Evolutionary conservation across 1,284 basidiomycete species (phyloP).

Genomic region (Fomitopsis schrenkii): DNA sequence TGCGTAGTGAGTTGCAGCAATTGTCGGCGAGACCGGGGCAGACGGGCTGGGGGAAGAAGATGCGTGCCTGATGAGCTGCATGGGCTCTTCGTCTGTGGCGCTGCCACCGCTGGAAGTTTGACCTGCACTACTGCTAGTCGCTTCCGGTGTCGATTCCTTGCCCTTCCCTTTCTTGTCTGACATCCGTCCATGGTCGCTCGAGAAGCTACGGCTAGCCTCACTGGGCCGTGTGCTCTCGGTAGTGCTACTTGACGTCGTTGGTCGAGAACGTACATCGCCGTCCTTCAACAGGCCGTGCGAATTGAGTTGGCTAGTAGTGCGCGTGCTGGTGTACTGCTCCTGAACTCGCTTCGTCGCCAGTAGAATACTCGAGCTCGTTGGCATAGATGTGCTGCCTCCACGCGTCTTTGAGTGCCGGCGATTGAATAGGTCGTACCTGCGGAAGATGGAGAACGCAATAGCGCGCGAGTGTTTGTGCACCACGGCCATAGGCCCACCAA

Average conservation of each 20-base stretch:
- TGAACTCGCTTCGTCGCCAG: conserved; percentile 70
- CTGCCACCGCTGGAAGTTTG: conserved; percentile 25
- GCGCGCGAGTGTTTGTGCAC: conserved; percentile 78
- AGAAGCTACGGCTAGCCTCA: conserved; percentile 8
- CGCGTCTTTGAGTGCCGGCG: conserved; percentile 12
- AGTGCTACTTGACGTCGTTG: conserved; percentile 1
- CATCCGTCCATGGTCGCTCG: conserved; percentile 8
- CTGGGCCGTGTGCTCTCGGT: conserved; percentile 5
- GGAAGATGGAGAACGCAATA: conserved; percentile 70
- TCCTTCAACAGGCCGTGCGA: conserved; percentile 64
- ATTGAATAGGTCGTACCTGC: conserved; percentile 46
- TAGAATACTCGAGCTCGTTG: conserved; percentile 48
- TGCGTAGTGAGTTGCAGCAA: conserved; percentile 9
- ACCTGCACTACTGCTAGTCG: conserved; percentile 12
- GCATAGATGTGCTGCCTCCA: conserved; percentile 26
- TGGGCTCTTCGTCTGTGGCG: conserved; percentile 18
- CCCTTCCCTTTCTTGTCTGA: conserved; percentile 12
- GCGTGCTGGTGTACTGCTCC: conserved; percentile 73
- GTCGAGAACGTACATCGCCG: conserved; percentile 8
- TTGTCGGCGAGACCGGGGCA: conserved; percentile 12
- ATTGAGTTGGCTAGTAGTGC: conserved; percentile 62
- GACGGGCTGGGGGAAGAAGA: conserved; percentile 11
- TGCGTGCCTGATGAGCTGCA: conserved; percentile 18
- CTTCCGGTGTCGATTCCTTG: conserved; percentile 7
- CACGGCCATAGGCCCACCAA: conserved; percentile 57